Base-by-base conservation (phyloP, 768 basidiomycete genomes). In the Serendipita sp. region DNA sequence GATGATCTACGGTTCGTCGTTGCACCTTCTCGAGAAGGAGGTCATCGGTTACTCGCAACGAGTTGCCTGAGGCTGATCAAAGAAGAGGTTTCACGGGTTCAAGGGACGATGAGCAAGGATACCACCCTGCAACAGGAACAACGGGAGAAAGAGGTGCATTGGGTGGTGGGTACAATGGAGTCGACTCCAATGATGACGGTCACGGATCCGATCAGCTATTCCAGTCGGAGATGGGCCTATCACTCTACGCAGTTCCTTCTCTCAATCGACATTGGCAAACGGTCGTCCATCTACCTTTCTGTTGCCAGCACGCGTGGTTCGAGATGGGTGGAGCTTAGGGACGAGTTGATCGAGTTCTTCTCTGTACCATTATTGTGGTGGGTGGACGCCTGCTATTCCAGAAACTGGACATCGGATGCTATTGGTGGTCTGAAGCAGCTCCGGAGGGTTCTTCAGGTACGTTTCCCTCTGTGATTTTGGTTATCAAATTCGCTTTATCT, bases 1-100 rank as follows among this genome's bases (percentile, higher is more conserved):
- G 56, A 60, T 35, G 56, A 60, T 32, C 16, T 60, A n/a, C 56
- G 56, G 34, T 60, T 60, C 32, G 56, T 60, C 56, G 35, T 60
- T 37, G 56, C 56, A 10, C 56, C 56, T n/a, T 41, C 38, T 41
- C 56, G 56, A 3, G 24, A 60, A 38, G 56, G 56, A 8, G 56
- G 24, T 10, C 56, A 60, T 37, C 10, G 10, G 10, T 10, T 60
- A 28, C 56, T 60, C 16, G 56, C 56, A 8, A 24, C 16, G 56
- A 35, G 24, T 24, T 60, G 56, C 34, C 35, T 60, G 16, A 35
- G 34, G 24, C 10, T 60, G 16, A 60, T 60, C 10, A 41, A 13
- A 13, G 38, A 41, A 41, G 38, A 41, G 1, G 38, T 41, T 5
- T 5, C 5, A 13, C 38, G 38, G 13, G 13, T 13, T 41, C 38